Evolutionary conservation across 352 stramenopile genomes (phyloP).

Genomic region (Phytophthora hybrid): DNA sequence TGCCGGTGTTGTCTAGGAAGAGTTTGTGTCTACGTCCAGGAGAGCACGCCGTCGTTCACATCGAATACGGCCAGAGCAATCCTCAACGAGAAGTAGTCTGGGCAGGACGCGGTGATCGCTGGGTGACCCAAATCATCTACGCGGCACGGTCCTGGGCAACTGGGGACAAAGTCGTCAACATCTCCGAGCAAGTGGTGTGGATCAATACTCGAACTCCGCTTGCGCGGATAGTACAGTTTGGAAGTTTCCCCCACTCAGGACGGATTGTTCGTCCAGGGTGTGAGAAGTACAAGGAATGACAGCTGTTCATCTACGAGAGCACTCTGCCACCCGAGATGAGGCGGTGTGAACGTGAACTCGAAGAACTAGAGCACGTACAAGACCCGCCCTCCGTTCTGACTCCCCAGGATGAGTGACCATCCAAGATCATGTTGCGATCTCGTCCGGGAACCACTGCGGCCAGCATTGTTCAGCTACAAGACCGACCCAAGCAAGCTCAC

Average conservation of each 20-base stretch:
- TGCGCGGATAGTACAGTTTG: too few relatives aligned
- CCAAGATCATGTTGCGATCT: too few relatives aligned
- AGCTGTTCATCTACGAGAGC: conserved; percentile 17
- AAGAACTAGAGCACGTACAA: background rate
- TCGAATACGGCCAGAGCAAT: background rate
- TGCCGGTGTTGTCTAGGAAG: background rate
- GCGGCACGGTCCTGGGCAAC: background rate
- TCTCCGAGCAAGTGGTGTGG: background rate
- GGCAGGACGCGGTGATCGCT: background rate
- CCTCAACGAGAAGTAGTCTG: background rate
- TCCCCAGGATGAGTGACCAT: too few relatives aligned
- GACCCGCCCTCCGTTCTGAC: background rate
- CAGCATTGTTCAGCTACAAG: too few relatives aligned
- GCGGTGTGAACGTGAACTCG: background rate
- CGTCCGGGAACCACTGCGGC: too few relatives aligned
- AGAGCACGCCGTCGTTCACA: background rate
- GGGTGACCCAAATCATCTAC: background rate
- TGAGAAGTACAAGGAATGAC: conserved; percentile 12
- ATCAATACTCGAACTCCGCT: background rate
- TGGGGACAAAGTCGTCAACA: background rate
- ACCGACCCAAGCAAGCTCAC: too few relatives aligned
- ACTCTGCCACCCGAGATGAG: background rate
- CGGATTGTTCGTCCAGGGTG: too few relatives aligned
- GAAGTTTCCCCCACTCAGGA: too few relatives aligned
- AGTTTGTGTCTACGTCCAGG: background rate